Evolutionary conservation across 495 filamentous ascomycete genomes (phyloP), one percentile per base, ranked within the genome.

Genomic region (Penicillium bialowiezense): DNA sequence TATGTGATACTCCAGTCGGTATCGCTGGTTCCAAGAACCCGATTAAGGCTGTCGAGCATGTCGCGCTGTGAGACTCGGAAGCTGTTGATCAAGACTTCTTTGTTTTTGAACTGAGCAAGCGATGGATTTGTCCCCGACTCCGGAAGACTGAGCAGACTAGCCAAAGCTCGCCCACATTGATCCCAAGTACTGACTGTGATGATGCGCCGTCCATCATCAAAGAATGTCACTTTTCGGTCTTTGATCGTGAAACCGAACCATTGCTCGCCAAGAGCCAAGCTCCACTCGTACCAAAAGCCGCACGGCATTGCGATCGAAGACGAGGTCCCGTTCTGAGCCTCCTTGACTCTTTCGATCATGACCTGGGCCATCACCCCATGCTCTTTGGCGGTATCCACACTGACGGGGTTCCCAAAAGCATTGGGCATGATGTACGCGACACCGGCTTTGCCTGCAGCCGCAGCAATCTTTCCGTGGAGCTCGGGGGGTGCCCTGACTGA

Each of bases 371-470:
- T n/a, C 3, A 1, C 58, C 18, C 28, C 53, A 55, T 23, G 29
- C 75, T 72, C 24, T 64, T 50, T 32, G 41, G 13, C 3, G 70
- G 21, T 8, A 40, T 31, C 31, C 1, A 26, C 20, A 0, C 1
- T 34, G 7, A 57, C 18, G 41, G 82, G 77, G 28, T 48, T 44
- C 15, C 78, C 77, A 42, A 62, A 87, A 35, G 71, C 70, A 57
- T 86, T 86, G 14, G 86, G 85, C 42, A 87, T 65, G 50, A 89
- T 60, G 65, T 80, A 86, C 0, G 60, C 64, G 0, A 89, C 79
- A 2, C 75, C 77, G 2, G 86, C 85, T 24, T 76, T 72, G 9
- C 74, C 79, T 2, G 86, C 86, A 1, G 85, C 85, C 2, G 71
- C 52, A 44, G 83, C 60, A 50, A 88, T 72, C 34, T 70, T 69